Evolutionary conservation across 1,139 yeast species (phyloP).

Genomic region (Yamadazyma blattariae): DNA sequence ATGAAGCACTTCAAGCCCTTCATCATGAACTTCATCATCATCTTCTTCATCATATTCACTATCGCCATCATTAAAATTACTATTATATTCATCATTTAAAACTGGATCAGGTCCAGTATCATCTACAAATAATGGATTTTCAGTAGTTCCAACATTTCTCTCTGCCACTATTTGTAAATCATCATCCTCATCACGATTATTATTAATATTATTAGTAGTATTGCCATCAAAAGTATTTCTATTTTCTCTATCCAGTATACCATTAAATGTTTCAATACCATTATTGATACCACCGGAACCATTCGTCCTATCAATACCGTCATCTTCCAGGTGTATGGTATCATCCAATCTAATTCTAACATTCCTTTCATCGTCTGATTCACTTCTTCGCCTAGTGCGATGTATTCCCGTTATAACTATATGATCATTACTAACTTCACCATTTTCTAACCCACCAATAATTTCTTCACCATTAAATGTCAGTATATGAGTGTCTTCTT

Average conservation of each 20-base stretch:
- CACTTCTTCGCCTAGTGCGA: constrained; percentile 2
- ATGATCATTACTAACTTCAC: too few species aligned
- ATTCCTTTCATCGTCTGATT: not conserved
- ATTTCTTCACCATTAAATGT: too few species aligned
- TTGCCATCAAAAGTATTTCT: constrained; percentile 1
- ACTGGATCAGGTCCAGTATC: too few species aligned
- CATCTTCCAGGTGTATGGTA: constrained; percentile 10
- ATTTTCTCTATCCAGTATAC: too few species aligned
- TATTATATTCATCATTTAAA: too few species aligned
- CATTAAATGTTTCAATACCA: too few species aligned
- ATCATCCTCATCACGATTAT: constrained; percentile 13
- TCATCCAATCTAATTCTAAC: constrained; percentile 11
- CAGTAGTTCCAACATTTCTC: constrained; percentile 3
- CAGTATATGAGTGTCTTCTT: not conserved
- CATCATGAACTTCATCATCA: not conserved
- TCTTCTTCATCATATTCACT: not conserved
- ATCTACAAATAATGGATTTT: constrained; percentile 3
- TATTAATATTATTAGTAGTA: constrained; percentile 6
- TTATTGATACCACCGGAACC: too few species aligned
- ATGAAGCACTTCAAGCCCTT: too few species aligned
- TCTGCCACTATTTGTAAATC: constrained; percentile 27
- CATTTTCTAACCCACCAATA: too few species aligned
- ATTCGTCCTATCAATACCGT: too few species aligned
- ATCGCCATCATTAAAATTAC: too few species aligned
- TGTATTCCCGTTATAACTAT: not conserved